These are phyloP conservation scores for Candida coquimbonensis DNA, from an alignment of 805 yeast species.

Conservation along the genomic window DNA sequence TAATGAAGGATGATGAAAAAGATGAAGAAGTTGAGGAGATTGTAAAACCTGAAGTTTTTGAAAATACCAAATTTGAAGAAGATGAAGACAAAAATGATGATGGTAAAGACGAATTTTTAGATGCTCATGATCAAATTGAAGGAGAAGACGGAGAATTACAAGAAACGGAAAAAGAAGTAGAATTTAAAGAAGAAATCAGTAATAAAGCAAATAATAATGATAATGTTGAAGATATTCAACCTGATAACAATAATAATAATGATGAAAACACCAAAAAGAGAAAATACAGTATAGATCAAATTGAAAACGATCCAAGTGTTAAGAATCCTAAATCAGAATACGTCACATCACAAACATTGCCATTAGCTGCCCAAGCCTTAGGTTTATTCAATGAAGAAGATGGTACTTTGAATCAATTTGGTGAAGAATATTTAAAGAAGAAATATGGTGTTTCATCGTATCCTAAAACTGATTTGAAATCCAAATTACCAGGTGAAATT, in stretches of 20 bases:
- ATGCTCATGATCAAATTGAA: slow-evolving; percentile 11
- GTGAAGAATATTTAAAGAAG: slow-evolving; percentile 64
- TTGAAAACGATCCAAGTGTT: slow-evolving; percentile 50
- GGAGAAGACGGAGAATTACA: not conserved
- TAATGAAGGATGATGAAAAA: not conserved
- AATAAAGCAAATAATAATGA: no score
- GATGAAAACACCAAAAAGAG: slow-evolving; percentile 7
- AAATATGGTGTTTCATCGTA: slow-evolving; percentile 87
- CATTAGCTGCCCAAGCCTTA: slow-evolving; percentile 55
- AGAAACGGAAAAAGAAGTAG: no score
- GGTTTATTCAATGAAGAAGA: slow-evolving; percentile 57
- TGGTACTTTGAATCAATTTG: slow-evolving; percentile 56
- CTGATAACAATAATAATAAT: no score
- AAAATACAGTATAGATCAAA: slow-evolving; percentile 19
- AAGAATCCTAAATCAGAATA: slow-evolving; percentile 73
- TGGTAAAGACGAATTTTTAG: slow-evolving; percentile 10
- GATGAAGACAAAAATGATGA: slow-evolving; percentile 3
- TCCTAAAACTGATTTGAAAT: slow-evolving; percentile 71
- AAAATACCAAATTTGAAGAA: not conserved
- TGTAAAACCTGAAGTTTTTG: not conserved
- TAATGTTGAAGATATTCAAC: no score
- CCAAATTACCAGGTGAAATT: slow-evolving; percentile 76
- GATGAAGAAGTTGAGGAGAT: slow-evolving; percentile 1
- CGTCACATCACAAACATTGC: slow-evolving; percentile 62
- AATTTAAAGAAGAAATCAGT: no score